These are phyloP conservation scores for Margaritispora aquatica DNA, from an alignment of 495 filamentous ascomycete species.

Conservation along the genomic window DNA sequence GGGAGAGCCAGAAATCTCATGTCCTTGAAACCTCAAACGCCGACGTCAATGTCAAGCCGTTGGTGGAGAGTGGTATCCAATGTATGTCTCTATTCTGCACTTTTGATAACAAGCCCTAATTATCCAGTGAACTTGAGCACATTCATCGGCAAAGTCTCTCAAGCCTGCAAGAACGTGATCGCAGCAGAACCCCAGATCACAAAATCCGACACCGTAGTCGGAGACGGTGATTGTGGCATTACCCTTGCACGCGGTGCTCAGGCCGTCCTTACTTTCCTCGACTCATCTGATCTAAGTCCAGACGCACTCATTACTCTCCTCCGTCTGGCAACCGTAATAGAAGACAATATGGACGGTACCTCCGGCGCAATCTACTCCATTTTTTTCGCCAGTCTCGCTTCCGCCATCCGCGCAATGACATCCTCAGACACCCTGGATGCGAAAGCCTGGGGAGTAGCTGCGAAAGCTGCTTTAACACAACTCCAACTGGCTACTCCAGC, in stretches of 20 bases:
- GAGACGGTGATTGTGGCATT: slow-evolving; percentile 72
- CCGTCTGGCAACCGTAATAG: slow-evolving; percentile 39
- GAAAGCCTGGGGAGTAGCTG: background rate
- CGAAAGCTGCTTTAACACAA: slow-evolving; percentile 55
- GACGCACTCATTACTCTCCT: background rate
- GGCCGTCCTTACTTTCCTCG: slow-evolving; percentile 10
- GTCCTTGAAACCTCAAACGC: background rate
- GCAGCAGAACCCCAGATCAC: slow-evolving; percentile 60
- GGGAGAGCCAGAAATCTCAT: slow-evolving; percentile 13
- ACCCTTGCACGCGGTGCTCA: slow-evolving; percentile 67
- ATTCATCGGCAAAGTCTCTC: background rate
- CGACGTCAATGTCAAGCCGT: background rate
- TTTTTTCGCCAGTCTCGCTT: slow-evolving; percentile 82
- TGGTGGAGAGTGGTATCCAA: background rate
- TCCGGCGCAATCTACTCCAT: slow-evolving; percentile 91
- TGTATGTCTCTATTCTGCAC: background rate
- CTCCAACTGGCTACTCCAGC: slow-evolving; percentile 82
- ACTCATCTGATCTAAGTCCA: background rate
- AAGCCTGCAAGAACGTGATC: slow-evolving; percentile 30
- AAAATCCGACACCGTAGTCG: slow-evolving; percentile 65
- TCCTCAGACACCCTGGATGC: background rate
- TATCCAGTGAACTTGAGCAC: background rate
- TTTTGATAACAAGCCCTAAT: background rate
- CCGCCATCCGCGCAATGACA: slow-evolving; percentile 16
- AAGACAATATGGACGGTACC: slow-evolving; percentile 88